These are phyloP conservation scores for Monosporascus sp. DNA, from an alignment of 2,329 filamentous ascomycete genomes.

Conservation along the genomic window DNA sequence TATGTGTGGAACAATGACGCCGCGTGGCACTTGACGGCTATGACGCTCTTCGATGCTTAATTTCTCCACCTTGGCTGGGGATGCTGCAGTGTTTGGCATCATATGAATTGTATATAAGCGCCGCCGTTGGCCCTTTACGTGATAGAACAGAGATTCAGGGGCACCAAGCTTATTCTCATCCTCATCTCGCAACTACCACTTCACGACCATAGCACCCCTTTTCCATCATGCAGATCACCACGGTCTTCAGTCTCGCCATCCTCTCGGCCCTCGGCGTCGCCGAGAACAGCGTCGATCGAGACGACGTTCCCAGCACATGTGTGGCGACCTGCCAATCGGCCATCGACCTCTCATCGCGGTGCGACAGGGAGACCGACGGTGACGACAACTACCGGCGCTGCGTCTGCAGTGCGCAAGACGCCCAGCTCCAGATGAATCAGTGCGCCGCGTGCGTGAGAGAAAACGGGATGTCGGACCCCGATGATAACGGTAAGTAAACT, in stretches of 20 bases:
- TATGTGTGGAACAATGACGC: no score
- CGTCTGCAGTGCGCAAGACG: slow-evolving; percentile 8
- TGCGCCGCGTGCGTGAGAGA: slow-evolving; percentile 15
- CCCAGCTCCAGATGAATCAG: slow-evolving; percentile 8
- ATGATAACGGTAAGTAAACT: slow-evolving; percentile 8
- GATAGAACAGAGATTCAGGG: no score
- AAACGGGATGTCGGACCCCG: slow-evolving; percentile 6
- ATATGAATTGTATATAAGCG: no score
- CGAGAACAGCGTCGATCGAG: slow-evolving; percentile 12
- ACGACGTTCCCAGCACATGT: slow-evolving; percentile 12
- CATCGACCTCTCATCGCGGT: slow-evolving; percentile 13
- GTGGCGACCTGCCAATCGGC: slow-evolving; percentile 12
- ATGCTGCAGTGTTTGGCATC: no score
- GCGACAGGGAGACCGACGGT: slow-evolving; percentile 8
- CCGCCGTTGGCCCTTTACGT: no score
- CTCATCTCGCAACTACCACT: neutral
- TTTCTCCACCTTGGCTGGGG: no score
- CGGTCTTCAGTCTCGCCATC: slow-evolving; percentile 2
- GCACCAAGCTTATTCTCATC: no score
- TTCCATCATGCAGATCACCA: slow-evolving; percentile 1
- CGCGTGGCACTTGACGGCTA: no score
- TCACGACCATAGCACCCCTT: neutral
- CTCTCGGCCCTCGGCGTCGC: slow-evolving; percentile 7
- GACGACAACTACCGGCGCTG: slow-evolving; percentile 12
- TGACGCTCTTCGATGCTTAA: no score